Evolutionary conservation across 75 land plant genomes (phyloP).

Genomic region (Cupressus sempervirens): DNA sequence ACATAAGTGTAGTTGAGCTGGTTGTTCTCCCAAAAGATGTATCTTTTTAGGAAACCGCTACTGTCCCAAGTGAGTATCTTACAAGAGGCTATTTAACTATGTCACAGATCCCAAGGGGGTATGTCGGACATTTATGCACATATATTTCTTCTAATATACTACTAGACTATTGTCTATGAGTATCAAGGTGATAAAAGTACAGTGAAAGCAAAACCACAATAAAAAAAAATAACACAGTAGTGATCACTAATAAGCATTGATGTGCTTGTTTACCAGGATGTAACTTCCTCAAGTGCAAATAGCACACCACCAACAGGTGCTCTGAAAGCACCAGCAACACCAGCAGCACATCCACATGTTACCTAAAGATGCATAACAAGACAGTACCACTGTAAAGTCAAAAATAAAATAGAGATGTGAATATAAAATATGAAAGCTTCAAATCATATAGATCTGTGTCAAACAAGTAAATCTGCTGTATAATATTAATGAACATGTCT

Average conservation of each 20-base stretch:
- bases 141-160: neutral
- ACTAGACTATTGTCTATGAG: neutral
- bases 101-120: too few species aligned
- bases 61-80: too few species aligned
- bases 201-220: neutral
- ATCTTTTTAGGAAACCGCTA: too few species aligned
- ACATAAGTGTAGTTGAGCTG: too few species aligned
- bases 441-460: neutral
- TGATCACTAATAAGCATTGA: neutral
- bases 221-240: neutral
- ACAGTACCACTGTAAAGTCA: neutral
- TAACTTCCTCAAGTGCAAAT: constrained; percentile 98
- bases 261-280: constrained; percentile 75
- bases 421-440: neutral
- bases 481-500: neutral
- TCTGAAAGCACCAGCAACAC: constrained; percentile 99
- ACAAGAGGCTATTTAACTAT: too few species aligned
- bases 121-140: too few species aligned
- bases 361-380: constrained; percentile 60
- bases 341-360: constrained; percentile 99
- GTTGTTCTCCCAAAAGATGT: too few species aligned
- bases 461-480: neutral
- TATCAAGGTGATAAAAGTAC: neutral
- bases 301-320: constrained; percentile 99
- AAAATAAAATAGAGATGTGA: neutral